These are phyloP conservation scores for Lasiodiplodia sp. DNA, from an alignment of 2,329 filamentous ascomycete species.

Conservation along the genomic window DNA sequence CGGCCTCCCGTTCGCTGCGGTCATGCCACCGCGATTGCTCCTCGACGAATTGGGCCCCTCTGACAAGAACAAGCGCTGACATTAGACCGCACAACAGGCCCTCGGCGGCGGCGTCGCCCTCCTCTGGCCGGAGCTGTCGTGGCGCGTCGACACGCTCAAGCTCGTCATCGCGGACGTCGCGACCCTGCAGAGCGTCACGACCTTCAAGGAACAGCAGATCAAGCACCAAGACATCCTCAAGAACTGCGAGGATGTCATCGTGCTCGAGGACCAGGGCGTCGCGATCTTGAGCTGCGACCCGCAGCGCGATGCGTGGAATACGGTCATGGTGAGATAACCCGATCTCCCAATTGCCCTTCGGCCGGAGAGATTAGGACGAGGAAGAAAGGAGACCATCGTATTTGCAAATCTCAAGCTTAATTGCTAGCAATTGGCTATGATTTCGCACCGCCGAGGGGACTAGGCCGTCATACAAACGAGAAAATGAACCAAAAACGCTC, in stretches of 20 bases:
- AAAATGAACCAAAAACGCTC: neutral
- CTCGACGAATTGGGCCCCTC: neutral
- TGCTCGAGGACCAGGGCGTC: conserved; percentile 46
- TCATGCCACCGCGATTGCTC: neutral
- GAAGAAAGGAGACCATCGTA: neutral
- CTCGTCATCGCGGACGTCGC: conserved; percentile 17
- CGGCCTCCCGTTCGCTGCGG: neutral
- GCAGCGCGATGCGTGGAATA: conserved; percentile 54
- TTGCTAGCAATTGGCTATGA: neutral
- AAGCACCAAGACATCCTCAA: conserved; percentile 45
- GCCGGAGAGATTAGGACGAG: neutral
- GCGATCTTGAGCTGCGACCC: conserved; percentile 54
- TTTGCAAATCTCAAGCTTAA: neutral
- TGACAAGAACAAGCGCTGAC: neutral
- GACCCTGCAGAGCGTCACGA: conserved; percentile 35
- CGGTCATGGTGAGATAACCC: conserved; percentile 50
- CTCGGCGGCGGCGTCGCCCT: conserved; percentile 20
- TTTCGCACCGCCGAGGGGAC: no score
- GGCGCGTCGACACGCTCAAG: conserved; percentile 16
- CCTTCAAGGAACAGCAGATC: conserved; percentile 41
- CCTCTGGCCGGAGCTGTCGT: conserved; percentile 25
- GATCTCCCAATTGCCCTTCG: neutral
- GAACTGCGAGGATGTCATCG: conserved; percentile 54
- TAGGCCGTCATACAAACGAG: neutral
- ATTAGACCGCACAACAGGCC: neutral